These are phyloP conservation scores for Bolboschoenus planiculmis DNA, from an alignment of 176 grass and related monocot genomes.

Conservation along the genomic window DNA sequence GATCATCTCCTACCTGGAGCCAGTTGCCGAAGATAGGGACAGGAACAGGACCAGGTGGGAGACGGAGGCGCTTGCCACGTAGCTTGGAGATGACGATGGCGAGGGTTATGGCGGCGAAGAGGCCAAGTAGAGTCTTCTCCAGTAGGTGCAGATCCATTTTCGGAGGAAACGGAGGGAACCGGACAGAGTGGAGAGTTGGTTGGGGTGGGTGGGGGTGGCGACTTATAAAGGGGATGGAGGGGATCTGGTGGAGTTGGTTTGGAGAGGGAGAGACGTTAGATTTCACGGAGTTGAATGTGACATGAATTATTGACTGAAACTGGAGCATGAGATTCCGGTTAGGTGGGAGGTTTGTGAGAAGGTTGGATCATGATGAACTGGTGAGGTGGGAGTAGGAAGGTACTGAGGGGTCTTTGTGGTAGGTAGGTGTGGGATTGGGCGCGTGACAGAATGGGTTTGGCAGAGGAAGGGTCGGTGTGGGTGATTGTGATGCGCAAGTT, in stretches of 20 bases:
- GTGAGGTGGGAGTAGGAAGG: not conserved
- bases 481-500: too few relatives aligned
- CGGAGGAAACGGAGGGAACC: not conserved
- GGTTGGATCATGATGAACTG: not conserved
- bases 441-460: not conserved
- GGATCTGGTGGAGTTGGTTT: not conserved
- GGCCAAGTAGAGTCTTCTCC: constrained; percentile 54
- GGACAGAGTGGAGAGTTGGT: not conserved
- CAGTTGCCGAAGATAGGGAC: constrained; percentile 84
- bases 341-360: not conserved
- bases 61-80: constrained; percentile 43
- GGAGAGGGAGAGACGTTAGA: not conserved
- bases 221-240: not conserved
- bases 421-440: not conserved
- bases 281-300: not conserved
- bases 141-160: constrained; percentile 58
- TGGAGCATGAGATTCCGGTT: not conserved
- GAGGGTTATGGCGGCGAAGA: constrained; percentile 50
- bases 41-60: constrained; percentile 56
- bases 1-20: constrained; percentile 87
- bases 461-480: not conserved
- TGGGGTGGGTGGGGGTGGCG: not conserved
- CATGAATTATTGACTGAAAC: not conserved
- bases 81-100: constrained; percentile 69
- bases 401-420: not conserved